These are phyloP conservation scores for Protomyces inouyei DNA, from an alignment of 1,139 yeast species.

Conservation along the genomic window DNA sequence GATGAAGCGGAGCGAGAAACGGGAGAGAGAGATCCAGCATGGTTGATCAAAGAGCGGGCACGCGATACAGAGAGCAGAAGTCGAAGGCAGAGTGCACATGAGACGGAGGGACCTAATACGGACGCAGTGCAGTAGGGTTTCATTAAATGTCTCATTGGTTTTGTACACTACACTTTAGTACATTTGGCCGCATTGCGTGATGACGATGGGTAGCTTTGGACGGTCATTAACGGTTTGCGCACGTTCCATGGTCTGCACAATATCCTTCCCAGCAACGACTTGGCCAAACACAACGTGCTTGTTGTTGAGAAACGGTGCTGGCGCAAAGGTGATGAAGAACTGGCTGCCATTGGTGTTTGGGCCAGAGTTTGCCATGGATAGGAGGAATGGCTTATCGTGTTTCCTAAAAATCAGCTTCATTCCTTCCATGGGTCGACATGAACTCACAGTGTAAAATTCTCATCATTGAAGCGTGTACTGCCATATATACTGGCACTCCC, in stretches of 20 bases:
- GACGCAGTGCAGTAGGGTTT: neutral
- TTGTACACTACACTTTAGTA: neutral
- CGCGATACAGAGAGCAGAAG: neutral
- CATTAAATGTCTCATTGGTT: neutral
- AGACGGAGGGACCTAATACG: neutral
- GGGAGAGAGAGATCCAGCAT: neutral
- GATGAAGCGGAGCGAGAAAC: neutral
- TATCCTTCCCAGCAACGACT: constrained; percentile 73
- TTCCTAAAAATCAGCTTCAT: constrained; percentile 34
- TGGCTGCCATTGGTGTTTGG: constrained; percentile 95
- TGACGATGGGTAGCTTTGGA: constrained; percentile 16
- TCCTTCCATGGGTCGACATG: constrained; percentile 52
- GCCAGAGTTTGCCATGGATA: constrained; percentile 96
- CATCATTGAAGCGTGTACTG: constrained; percentile 77
- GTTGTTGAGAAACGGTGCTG: constrained; percentile 68
- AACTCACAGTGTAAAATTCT: constrained; percentile 71
- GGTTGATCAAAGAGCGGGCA: neutral
- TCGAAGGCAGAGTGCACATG: neutral
- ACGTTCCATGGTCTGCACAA: constrained; percentile 70
- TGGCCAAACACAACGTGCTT: constrained; percentile 96
- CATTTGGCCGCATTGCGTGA: constrained; percentile 28
- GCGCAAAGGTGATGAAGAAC: constrained; percentile 75
- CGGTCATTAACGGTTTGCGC: constrained; percentile 16
- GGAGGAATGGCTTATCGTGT: constrained; percentile 79
- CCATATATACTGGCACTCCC: constrained; percentile 47